phyloP scores from a whole-genome alignment of 2,329 filamentous ascomycete genomes.

The Epichloe gansuensis region DNA sequence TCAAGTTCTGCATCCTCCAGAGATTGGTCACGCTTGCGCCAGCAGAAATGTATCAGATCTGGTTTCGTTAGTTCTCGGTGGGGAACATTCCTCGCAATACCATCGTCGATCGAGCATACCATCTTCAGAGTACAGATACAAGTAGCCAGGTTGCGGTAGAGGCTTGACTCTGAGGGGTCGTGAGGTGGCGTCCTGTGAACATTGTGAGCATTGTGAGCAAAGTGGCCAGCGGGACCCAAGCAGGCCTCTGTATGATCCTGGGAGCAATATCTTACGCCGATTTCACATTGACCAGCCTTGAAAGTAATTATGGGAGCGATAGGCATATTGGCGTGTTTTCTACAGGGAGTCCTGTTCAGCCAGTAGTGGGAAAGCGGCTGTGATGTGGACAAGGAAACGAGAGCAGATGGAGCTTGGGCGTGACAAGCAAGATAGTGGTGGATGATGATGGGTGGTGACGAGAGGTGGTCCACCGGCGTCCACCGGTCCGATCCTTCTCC shows the following conservation, averaged over 20 bases:
- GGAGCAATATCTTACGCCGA: slow-evolving; percentile 50
- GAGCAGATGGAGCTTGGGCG: not conserved
- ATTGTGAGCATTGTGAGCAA: slow-evolving; percentile 6
- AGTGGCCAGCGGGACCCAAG: slow-evolving; percentile 1
- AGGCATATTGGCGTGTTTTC: slow-evolving; percentile 47
- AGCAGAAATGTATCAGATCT: slow-evolving; percentile 95
- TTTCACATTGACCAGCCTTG: slow-evolving; percentile 83
- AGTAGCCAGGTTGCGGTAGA: slow-evolving; percentile 63
- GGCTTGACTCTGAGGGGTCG: slow-evolving; percentile 60
- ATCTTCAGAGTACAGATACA: slow-evolving; percentile 90
- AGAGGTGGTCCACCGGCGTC: not conserved
- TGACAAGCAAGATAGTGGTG: slow-evolving; percentile 6
- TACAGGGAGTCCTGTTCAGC: not conserved
- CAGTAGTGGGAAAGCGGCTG: not conserved
- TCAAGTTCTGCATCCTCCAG: slow-evolving; percentile 70
- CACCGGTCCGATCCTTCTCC: slow-evolving; percentile 13
- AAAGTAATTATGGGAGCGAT: slow-evolving; percentile 83
- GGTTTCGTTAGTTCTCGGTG: not conserved
- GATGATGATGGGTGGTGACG: slow-evolving; percentile 9
- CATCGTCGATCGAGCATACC: slow-evolving; percentile 40
- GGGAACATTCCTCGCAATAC: not conserved
- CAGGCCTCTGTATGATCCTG: slow-evolving; percentile 2
- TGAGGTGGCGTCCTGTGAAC: slow-evolving; percentile 3
- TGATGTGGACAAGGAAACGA: not conserved
- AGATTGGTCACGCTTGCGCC: slow-evolving; percentile 66